phyloP scores from a whole-genome alignment of 129 eudicot species.

The Tanacetum coccineum region DNA sequence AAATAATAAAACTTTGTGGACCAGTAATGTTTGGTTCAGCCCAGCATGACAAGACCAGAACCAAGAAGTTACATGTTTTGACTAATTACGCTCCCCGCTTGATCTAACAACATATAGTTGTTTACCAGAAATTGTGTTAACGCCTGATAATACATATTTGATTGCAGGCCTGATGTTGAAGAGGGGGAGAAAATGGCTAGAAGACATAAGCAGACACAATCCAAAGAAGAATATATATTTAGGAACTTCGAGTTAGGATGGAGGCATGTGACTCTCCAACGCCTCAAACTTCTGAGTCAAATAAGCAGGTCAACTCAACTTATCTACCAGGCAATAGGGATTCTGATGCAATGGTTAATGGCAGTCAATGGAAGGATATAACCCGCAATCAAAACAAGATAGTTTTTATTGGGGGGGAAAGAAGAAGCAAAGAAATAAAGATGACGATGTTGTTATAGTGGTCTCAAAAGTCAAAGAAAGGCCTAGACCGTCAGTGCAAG shows the following conservation, averaged over 20 bases:
- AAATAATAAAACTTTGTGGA: background rate
- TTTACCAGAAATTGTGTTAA: conserved; percentile 3
- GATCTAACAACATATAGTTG: background rate
- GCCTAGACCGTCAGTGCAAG: too few relatives aligned
- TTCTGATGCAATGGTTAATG: conserved; percentile 25
- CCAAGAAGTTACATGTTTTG: background rate
- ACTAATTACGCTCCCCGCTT: background rate
- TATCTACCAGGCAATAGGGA: conserved; percentile 42
- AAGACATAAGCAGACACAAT: conserved; percentile 74
- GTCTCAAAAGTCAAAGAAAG: conserved; percentile 70
- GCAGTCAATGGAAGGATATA: conserved; percentile 30
- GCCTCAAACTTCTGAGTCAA: conserved; percentile 43
- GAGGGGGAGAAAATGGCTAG: conserved; percentile 88
- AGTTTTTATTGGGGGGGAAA: conserved; percentile 51
- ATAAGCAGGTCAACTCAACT: conserved; percentile 49
- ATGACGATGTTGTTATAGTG: conserved; percentile 53
- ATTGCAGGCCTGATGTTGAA: conserved; percentile 84
- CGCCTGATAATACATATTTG: conserved; percentile 8
- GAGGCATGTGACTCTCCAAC: conserved; percentile 99
- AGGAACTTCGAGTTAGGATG: conserved; percentile 94
- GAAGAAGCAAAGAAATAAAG: conserved; percentile 58
- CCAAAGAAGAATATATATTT: conserved; percentile 76
- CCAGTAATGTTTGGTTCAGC: background rate
- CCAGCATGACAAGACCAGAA: background rate
- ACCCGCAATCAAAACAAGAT: conserved; percentile 44